A percentile compares a stretch with the other conserved stretches of the same genome.
Evolutionary conservation across 306 rosid species (phyloP).

Genomic region (Inga oerstediana): DNA sequence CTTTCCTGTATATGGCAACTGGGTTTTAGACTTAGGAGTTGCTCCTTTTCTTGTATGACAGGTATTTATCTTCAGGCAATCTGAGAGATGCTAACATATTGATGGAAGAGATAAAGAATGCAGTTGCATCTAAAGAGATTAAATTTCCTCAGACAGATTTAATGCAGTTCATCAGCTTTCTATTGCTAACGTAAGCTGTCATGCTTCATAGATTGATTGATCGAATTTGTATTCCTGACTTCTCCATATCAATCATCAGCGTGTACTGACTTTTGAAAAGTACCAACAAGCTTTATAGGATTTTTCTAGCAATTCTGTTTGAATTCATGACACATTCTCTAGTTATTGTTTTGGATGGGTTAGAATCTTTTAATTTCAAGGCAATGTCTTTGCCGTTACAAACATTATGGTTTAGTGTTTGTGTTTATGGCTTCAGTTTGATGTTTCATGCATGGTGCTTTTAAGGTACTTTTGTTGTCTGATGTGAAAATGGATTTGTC

Average conservation of each 20-base stretch:
- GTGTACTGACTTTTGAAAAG: not conserved
- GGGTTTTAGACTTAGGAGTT: constrained; percentile 17
- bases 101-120: constrained; percentile 78
- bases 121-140: constrained; percentile 49
- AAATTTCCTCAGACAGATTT: constrained; percentile 69
- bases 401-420: not conserved
- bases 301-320: not conserved
- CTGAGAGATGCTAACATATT: constrained; percentile 83
- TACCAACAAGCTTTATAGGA: not conserved
- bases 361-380: not conserved
- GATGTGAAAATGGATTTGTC: not conserved
- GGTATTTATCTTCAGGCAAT: constrained; percentile 86
- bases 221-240: constrained; percentile 23
- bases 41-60: constrained; percentile 35
- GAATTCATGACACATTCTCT: not conserved
- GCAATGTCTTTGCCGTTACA: not conserved
- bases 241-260: not conserved
- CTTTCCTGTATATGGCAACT: constrained; percentile 26
- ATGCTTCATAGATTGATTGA: constrained; percentile 17
- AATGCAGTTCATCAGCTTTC: constrained; percentile 75
- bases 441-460: not conserved
- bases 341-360: not conserved
- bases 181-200: constrained; percentile 76
- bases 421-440: not conserved
- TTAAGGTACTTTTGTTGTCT: not conserved